phyloP scores from a whole-genome alignment of 106 monocot species.

The Iris macrosiphon region DNA sequence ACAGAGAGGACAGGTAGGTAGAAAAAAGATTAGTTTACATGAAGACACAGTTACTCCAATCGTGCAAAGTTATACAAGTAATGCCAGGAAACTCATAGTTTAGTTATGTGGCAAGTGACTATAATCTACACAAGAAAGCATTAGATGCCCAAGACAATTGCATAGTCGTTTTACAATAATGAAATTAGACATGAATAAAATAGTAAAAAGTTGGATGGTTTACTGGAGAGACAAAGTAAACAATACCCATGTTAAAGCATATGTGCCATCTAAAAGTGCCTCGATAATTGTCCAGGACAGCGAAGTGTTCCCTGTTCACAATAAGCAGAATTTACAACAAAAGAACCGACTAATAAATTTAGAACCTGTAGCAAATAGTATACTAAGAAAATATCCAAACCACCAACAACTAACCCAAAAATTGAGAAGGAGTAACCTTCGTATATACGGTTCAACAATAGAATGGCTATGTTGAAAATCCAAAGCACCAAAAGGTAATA shows the following conservation, averaged over 20 bases:
- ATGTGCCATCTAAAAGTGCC: constrained; percentile 98
- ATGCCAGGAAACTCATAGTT: no score
- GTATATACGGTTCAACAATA: constrained; percentile 74
- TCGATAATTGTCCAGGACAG: constrained; percentile 68
- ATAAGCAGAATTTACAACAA: constrained; percentile 1
- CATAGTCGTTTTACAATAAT: no score
- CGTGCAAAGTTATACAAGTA: no score
- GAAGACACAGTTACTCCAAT: no score
- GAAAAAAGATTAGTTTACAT: no score
- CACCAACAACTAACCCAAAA: constrained; percentile 62
- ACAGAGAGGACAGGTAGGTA: no score
- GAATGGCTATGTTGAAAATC: constrained; percentile 74
- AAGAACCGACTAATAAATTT: background rate
- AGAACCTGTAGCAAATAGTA: background rate
- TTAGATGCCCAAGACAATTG: no score
- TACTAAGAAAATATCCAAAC: background rate
- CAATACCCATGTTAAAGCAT: constrained; percentile 93
- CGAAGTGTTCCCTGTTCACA: constrained; percentile 49
- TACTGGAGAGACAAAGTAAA: background rate
- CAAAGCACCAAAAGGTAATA: constrained; percentile 56
- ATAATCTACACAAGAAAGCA: no score
- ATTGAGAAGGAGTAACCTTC: constrained; percentile 90
- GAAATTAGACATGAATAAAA: no score
- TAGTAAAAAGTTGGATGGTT: no score
- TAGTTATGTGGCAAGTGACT: no score